phyloP scores from a whole-genome alignment of 306 rosid genomes.

The Cicer judaicum region DNA sequence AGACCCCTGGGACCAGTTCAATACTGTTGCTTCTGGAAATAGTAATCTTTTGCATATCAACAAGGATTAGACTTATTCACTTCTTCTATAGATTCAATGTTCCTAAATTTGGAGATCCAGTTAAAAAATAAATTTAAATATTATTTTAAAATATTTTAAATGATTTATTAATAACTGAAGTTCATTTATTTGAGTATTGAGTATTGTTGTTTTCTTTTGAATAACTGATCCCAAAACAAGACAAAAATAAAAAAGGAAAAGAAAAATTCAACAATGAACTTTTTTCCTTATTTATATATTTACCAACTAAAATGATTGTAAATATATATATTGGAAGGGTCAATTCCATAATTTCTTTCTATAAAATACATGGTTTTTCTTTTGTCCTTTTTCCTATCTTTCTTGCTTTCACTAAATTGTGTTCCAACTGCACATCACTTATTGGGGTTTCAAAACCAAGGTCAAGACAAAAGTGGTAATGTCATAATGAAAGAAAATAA shows the following conservation, averaged over 20 bases:
- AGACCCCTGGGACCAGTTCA: constrained; percentile 54
- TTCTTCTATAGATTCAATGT: constrained; percentile 7
- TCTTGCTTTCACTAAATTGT: constrained; percentile 36
- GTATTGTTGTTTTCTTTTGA: constrained; percentile 28
- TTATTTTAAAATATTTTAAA: no score
- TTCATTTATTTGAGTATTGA: no score
- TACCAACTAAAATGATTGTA: constrained; percentile 16
- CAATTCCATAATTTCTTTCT: constrained; percentile 37
- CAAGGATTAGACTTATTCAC: constrained; percentile 30
- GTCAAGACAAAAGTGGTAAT: constrained; percentile 50
- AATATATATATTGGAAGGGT: constrained; percentile 37
- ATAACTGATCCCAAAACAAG: constrained; percentile 24
- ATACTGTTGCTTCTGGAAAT: constrained; percentile 37
- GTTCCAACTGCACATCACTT: constrained; percentile 42
- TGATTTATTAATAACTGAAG: no score
- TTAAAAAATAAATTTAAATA: no score
- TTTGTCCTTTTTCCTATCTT: constrained; percentile 16
- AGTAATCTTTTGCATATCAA: constrained; percentile 22
- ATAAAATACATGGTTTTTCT: constrained; percentile 29
- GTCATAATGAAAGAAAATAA: constrained; percentile 43
- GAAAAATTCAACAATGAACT: not conserved
- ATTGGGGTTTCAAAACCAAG: constrained; percentile 39
- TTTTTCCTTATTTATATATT: not conserved
- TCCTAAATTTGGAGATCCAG: no score
- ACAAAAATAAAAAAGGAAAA: not conserved